phyloP scores from a whole-genome alignment of 2,329 filamentous ascomycete genomes.

The Penicillium vulpinum region DNA sequence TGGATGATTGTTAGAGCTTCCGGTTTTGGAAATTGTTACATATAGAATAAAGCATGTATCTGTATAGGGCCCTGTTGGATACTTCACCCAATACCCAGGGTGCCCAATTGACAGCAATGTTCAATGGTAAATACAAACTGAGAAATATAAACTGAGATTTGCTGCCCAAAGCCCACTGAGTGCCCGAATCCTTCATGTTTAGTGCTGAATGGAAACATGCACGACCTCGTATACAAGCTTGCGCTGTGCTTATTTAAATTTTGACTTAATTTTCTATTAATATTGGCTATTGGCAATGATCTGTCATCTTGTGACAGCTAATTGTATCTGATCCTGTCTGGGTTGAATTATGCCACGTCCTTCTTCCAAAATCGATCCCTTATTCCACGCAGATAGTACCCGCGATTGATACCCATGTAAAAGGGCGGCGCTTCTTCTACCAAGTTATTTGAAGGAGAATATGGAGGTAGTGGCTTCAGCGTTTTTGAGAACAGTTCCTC shows the following conservation, averaged over 20 bases:
- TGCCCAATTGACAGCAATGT: background rate
- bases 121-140: background rate
- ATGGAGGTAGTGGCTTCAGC: background rate
- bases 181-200: background rate
- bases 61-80: background rate
- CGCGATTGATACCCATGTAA: conserved; percentile 17
- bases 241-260: background rate
- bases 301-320: background rate
- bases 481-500: background rate
- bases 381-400: conserved; percentile 21
- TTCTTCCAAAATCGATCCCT: background rate
- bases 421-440: conserved; percentile 14
- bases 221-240: background rate
- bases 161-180: background rate
- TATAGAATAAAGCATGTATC: background rate
- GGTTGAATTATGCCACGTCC: background rate
- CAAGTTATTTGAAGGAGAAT: background rate
- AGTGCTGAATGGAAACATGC: background rate
- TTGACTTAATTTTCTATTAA: background rate
- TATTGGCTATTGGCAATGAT: background rate
- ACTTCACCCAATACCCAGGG: background rate
- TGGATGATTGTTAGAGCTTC: background rate
- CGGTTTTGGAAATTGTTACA: background rate
- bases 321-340: background rate
- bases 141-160: background rate